These are phyloP conservation scores for Neurospora sp. DNA, from an alignment of 495 filamentous ascomycete species.

Conservation along the genomic window DNA sequence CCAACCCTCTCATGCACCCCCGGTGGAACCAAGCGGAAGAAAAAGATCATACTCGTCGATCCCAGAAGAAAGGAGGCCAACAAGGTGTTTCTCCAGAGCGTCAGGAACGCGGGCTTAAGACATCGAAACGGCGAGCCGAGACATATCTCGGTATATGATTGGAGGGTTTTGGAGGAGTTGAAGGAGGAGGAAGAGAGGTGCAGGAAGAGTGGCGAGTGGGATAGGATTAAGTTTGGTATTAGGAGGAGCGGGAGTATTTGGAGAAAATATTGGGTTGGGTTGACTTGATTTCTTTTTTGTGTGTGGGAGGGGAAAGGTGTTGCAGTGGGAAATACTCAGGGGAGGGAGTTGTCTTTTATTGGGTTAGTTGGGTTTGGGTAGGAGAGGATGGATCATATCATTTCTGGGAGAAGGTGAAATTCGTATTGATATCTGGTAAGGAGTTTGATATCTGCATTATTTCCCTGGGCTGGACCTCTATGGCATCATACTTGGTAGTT, in stretches of 20 bases:
- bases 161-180: conserved; percentile 37
- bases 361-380: neutral
- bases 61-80: conserved; percentile 27
- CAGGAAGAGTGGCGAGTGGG: conserved; percentile 1
- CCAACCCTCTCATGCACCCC: conserved; percentile 20
- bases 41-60: conserved; percentile 39
- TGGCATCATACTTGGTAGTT: neutral
- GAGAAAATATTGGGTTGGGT: conserved; percentile 16
- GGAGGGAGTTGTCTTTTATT: neutral
- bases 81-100: conserved; percentile 23
- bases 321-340: neutral
- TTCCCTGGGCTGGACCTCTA: too few relatives aligned
- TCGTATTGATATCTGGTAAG: neutral
- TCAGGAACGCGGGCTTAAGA: conserved; percentile 25
- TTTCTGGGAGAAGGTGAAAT: neutral
- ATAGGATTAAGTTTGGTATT: conserved; percentile 1
- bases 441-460: neutral
- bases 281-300: conserved; percentile 6
- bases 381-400: neutral
- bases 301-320: neutral
- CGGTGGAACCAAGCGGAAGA: conserved; percentile 15
- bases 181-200: conserved; percentile 25
- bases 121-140: conserved; percentile 24
- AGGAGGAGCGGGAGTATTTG: conserved; percentile 6
- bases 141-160: conserved; percentile 39